Evolutionary conservation across 2,329 filamentous ascomycete species (phyloP), one percentile per base, ranked within the genome.

Genomic region (Colletotrichum simmondsii): DNA sequence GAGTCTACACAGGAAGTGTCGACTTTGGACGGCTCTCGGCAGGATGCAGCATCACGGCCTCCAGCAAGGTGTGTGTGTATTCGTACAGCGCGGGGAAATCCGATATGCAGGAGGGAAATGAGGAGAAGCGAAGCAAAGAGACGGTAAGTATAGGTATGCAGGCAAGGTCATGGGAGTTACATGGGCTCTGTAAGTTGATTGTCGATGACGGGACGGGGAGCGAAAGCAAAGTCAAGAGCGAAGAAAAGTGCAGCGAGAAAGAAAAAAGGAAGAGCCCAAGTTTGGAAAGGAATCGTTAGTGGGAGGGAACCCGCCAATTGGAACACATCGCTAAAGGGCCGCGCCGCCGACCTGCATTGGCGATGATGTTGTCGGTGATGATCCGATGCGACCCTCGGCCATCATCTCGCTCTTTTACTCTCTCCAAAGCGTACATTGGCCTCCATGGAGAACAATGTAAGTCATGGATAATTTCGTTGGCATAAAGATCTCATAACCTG

Each of bases 321-420:
- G 65, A 30, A 49, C 26, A 42, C 70, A 32, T 65, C 65, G 70
- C 22, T 53, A 53, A 49, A 64, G 10, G 65, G 53, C 30, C 70
- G 65, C 59, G 70, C 65, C 65, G 70, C 59, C 16, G 59, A 64
- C 70, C 65, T 72, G 70, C 70, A 72, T 69, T 56, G 70, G 37
- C 59, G 28, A 42, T 63, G 65, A 69, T 72, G 70, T 30, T 37
- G 70, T 69, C 65, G 65, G 59, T 35, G 65, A 60, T 69, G 60
- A 72, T 72, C 65, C 65, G 70, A 64, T 60, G 42, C 63, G 30
- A 26, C 2, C 30, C 32, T 60, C 35, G 69, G 42, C 5, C 24
- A n/a, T 30, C 37, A 58, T 11, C 22, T 28, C 28, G 24, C 32
- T 35, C 14, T 56, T 28, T 19, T 35, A 14, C 49, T 14, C 28